Percentiles rank a stretch among this genome's conserved stretches.
Conservation (phyloP, 2,329 filamentous ascomycete genomes). For the Dactylonectria estremocensis region DNA sequence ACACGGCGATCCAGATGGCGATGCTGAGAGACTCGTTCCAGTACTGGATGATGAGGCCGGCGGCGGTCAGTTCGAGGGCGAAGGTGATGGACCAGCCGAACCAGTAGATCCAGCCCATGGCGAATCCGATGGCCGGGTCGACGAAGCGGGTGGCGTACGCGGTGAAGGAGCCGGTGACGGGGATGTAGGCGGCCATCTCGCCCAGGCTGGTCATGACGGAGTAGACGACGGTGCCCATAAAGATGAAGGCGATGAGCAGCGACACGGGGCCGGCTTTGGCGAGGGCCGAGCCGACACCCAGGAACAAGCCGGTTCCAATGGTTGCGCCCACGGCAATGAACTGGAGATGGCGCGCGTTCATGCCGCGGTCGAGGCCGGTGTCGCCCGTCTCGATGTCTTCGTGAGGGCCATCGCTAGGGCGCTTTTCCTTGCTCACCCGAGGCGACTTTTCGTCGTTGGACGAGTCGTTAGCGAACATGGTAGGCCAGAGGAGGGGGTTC, state of each 20-base stretch:
- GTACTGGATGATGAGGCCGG: constrained; percentile 83
- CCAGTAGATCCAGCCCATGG: constrained; percentile 89
- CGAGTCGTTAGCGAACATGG: constrained; percentile 41
- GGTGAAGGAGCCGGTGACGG: constrained; percentile 83
- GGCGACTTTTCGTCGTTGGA: constrained; percentile 49
- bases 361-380: constrained; percentile 55
- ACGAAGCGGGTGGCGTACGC: constrained; percentile 83
- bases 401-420: constrained; percentile 27
- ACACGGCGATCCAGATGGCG: constrained; percentile 81
- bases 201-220: constrained; percentile 80
- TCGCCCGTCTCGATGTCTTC: constrained; percentile 57
- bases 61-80: constrained; percentile 80
- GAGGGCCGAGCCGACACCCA: constrained; percentile 76
- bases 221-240: constrained; percentile 81
- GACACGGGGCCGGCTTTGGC: constrained; percentile 76
- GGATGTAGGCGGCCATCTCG: constrained; percentile 85
- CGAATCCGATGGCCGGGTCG: constrained; percentile 80
- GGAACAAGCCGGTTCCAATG: constrained; percentile 81
- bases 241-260: constrained; percentile 77
- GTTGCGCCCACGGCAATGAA: constrained; percentile 72
- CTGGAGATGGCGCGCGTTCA: constrained; percentile 61
- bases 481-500: neutral
- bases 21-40: constrained; percentile 76
- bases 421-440: constrained; percentile 47
- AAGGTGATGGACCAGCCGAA: constrained; percentile 83